These are phyloP conservation scores for Polytrichum commune DNA, from an alignment of 225 moss, liverwort and hornwort genomes.

Conservation along the genomic window DNA sequence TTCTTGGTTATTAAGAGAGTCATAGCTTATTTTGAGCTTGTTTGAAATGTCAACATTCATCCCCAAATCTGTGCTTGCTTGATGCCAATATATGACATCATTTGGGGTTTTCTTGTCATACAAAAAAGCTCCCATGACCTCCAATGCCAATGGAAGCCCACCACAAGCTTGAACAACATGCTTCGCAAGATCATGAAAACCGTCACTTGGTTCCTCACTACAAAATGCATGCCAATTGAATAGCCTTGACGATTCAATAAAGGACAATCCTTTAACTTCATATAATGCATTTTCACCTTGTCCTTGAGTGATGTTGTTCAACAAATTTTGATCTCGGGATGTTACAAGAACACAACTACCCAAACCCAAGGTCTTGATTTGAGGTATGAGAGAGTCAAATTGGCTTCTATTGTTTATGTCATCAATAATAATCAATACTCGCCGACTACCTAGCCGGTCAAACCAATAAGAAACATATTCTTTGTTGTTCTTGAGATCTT, in stretches of 20 bases:
- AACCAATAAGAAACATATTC: neutral
- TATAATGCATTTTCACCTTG: neutral
- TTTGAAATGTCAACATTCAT: slow-evolving; percentile 14
- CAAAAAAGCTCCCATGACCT: neutral
- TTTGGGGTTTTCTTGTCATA: slow-evolving; percentile 3
- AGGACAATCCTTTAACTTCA: slow-evolving; percentile 1
- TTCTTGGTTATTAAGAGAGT: neutral
- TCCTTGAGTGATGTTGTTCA: neutral
- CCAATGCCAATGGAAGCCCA: slow-evolving; percentile 2
- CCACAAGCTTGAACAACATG: slow-evolving; percentile 14
- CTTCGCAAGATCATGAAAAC: slow-evolving; percentile 8
- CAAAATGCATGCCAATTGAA: slow-evolving; percentile 22
- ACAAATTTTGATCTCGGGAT: slow-evolving; percentile 1
- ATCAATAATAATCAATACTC: slow-evolving; percentile 5
- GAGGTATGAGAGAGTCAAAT: slow-evolving; percentile 3
- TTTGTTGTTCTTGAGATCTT: neutral
- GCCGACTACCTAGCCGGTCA: neutral
- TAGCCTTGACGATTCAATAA: neutral
- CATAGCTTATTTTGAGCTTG: slow-evolving; percentile 13
- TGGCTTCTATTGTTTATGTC: neutral
- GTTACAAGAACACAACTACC: slow-evolving; percentile 8
- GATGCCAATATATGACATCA: neutral
- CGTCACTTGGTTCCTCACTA: neutral
- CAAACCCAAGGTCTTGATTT: neutral
- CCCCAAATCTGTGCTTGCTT: neutral